A percentile compares a stretch with the other conserved stretches of the same genome.
phyloP scores from a whole-genome alignment of 352 stramenopile species.

The Plasmopara viticola region DNA sequence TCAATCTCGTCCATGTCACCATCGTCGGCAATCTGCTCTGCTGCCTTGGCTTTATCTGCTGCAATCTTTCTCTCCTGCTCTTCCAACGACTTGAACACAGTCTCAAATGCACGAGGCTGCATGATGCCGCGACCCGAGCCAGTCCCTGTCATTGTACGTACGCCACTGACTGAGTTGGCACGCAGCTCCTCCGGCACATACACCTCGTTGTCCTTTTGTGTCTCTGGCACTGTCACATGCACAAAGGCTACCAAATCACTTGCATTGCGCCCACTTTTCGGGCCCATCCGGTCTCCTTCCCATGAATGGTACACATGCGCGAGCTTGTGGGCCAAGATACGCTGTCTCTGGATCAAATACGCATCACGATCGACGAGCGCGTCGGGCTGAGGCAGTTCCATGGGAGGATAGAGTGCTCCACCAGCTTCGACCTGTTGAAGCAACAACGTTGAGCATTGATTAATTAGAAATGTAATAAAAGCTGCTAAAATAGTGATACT shows the following conservation, averaged over 20 bases:
- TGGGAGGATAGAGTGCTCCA: slow-evolving; percentile 45
- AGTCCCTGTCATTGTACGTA: slow-evolving; percentile 14
- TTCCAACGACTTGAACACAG: slow-evolving; percentile 63
- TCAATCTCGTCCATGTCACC: slow-evolving; percentile 58
- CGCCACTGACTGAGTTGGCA: slow-evolving; percentile 47
- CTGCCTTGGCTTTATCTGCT: slow-evolving; percentile 39
- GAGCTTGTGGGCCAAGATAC: slow-evolving; percentile 58
- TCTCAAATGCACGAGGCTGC: slow-evolving; percentile 61
- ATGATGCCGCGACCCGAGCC: slow-evolving; percentile 37
- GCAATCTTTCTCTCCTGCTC: slow-evolving; percentile 53
- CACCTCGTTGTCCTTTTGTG: slow-evolving; percentile 44
- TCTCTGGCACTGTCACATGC: slow-evolving; percentile 56
- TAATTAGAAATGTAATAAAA: neutral
- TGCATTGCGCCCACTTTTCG: slow-evolving; percentile 17
- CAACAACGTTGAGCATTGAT: neutral
- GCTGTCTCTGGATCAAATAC: slow-evolving; percentile 67
- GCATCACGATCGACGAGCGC: slow-evolving; percentile 44
- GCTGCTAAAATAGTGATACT: slow-evolving; percentile 2
- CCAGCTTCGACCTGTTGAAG: slow-evolving; percentile 35
- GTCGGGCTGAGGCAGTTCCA: slow-evolving; percentile 60
- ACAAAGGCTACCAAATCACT: slow-evolving; percentile 43
- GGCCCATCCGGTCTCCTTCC: slow-evolving; percentile 30
- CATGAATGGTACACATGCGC: slow-evolving; percentile 62
- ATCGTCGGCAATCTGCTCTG: slow-evolving; percentile 38
- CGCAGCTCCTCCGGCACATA: slow-evolving; percentile 61